Conservation (phyloP, 192 early-diverging fungal genomes). For the Tieghemiomyces parasiticus region DNA sequence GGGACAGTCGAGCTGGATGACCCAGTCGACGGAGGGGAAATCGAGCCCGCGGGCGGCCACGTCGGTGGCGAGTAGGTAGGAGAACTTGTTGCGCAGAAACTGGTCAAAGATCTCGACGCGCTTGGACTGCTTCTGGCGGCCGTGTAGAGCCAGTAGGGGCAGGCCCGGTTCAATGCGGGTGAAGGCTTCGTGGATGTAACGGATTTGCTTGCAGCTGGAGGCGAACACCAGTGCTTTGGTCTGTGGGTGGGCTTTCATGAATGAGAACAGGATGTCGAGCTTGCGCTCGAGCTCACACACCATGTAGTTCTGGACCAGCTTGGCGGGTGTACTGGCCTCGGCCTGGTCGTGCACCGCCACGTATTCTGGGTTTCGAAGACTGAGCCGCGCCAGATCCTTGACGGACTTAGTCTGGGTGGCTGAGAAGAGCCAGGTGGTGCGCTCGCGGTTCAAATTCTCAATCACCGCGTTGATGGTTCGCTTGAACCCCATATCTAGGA, state of each 20-base stretch:
- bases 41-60: constrained; percentile 93
- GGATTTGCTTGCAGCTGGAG: constrained; percentile 92
- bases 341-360: constrained; percentile 85
- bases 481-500: constrained; percentile 78
- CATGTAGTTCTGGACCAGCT: constrained; percentile 75
- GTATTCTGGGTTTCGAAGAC: constrained; percentile 82
- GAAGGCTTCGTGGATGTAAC: constrained; percentile 90
- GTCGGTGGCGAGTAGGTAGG: constrained; percentile 85
- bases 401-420: constrained; percentile 97
- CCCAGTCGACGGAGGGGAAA: constrained; percentile 98
- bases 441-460: constrained; percentile 60
- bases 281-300: constrained; percentile 73
- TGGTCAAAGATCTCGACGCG: constrained; percentile 87
- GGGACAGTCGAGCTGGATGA: constrained; percentile 93
- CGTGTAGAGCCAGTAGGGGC: constrained; percentile 81
- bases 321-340: constrained; percentile 63
- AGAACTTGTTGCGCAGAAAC: constrained; percentile 61
- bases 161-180: constrained; percentile 90
- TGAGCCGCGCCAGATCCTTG: constrained; percentile 82
- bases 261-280: constrained; percentile 91
- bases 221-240: constrained; percentile 84
- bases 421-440: constrained; percentile 92
- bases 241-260: constrained; percentile 84
- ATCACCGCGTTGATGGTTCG: constrained; percentile 70
- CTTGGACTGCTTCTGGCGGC: constrained; percentile 93